These are phyloP conservation scores for Escovopsis sp. DNA, from an alignment of 2,329 filamentous ascomycete genomes.

Conservation along the genomic window DNA sequence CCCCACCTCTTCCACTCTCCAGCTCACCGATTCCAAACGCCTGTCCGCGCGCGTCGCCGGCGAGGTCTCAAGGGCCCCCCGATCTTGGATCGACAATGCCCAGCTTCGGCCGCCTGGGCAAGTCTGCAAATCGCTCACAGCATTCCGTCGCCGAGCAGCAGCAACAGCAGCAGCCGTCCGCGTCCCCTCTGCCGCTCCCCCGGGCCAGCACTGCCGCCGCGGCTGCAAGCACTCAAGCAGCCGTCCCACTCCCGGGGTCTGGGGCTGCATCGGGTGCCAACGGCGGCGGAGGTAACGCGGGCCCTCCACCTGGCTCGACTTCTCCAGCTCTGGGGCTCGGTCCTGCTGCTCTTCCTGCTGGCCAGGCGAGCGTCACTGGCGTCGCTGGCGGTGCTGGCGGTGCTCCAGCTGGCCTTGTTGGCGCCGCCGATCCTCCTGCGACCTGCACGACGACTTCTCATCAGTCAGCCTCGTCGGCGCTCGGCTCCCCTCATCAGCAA, in stretches of 20 bases:
- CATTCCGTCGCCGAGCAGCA: slow-evolving; percentile 34
- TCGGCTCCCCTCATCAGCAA: slow-evolving; percentile 20
- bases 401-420: slow-evolving; percentile 7
- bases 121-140: slow-evolving; percentile 41
- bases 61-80: not conserved
- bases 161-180: slow-evolving; percentile 12
- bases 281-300: slow-evolving; percentile 7
- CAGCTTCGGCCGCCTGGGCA: slow-evolving; percentile 37
- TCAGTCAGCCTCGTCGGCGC: slow-evolving; percentile 30
- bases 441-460: too few species aligned
- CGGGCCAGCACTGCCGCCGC: slow-evolving; percentile 24
- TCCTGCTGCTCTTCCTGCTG: not conserved
- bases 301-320: not conserved
- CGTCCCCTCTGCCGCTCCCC: not conserved
- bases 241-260: slow-evolving; percentile 13
- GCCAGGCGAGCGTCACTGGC: not conserved
- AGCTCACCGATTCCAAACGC: not conserved
- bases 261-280: slow-evolving; percentile 12
- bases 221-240: slow-evolving; percentile 12
- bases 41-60: not conserved
- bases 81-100: slow-evolving; percentile 1
- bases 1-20: not conserved
- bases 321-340: not conserved
- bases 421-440: too few species aligned
- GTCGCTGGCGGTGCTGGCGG: not conserved